Evolutionary conservation across 805 yeast genomes (phyloP).

Genomic region (Monosporozyma aerobia): DNA sequence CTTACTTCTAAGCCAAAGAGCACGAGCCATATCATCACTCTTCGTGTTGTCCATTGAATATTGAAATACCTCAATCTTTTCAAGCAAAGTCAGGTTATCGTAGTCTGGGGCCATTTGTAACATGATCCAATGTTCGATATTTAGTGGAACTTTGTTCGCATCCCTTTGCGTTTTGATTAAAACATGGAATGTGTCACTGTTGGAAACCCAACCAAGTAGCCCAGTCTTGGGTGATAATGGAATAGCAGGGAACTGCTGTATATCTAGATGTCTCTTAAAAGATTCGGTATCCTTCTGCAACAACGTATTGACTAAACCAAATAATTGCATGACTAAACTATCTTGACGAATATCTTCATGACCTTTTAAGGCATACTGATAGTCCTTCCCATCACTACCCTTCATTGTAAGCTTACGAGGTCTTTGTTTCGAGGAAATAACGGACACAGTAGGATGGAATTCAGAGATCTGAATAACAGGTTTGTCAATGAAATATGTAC

Average conservation of each 20-base stretch:
- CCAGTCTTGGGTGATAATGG: conserved; percentile 98
- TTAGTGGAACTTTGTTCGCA: conserved; percentile 75
- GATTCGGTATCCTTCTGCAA: conserved; percentile 88
- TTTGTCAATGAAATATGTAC: conserved; percentile 80
- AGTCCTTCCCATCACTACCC: conserved; percentile 90
- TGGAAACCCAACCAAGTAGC: conserved; percentile 92
- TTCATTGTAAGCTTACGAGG: conserved; percentile 74
- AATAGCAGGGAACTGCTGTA: conserved; percentile 85
- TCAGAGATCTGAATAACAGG: conserved; percentile 61
- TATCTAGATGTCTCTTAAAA: conserved; percentile 88
- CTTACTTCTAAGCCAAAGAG: conserved; percentile 90
- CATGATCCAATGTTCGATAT: conserved; percentile 93
- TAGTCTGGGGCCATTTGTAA: conserved; percentile 95
- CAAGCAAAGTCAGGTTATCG: conserved; percentile 77
- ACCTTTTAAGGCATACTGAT: conserved; percentile 77
- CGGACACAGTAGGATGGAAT: conserved; percentile 77
- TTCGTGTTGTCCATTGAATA: conserved; percentile 91
- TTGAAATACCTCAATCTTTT: conserved; percentile 93
- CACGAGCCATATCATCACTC: conserved; percentile 93
- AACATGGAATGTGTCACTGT: conserved; percentile 93
- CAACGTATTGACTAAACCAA: conserved; percentile 88
- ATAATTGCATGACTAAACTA: conserved; percentile 93
- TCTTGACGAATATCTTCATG: conserved; percentile 98
- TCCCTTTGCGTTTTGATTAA: conserved; percentile 88
- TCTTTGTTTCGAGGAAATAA: conserved; percentile 90